phyloP scores from a whole-genome alignment of 2,329 filamentous ascomycete genomes.

The Fusarium multiceps region DNA sequence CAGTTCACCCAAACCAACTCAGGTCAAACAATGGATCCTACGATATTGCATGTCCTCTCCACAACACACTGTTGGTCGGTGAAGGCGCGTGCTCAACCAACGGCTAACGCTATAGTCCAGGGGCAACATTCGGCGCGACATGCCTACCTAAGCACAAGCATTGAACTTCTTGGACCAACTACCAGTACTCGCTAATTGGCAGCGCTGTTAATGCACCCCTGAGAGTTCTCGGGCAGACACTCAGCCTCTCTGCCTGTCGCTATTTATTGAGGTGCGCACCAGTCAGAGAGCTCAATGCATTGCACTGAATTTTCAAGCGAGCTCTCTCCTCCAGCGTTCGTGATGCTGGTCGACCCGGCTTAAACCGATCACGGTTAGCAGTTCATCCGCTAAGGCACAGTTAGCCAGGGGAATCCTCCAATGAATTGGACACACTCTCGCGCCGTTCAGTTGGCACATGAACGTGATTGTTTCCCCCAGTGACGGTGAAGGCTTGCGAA shows the following conservation, averaged over 20 bases:
- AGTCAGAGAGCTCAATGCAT: slow-evolving; percentile 9
- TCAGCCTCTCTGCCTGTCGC: background rate
- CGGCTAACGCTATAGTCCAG: slow-evolving; percentile 27
- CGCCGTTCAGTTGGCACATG: slow-evolving; percentile 13
- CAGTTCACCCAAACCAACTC: background rate
- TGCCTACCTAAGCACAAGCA: slow-evolving; percentile 1
- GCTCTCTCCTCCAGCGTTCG: slow-evolving; percentile 3
- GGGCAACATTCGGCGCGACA: slow-evolving; percentile 21
- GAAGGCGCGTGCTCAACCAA: slow-evolving; percentile 35
- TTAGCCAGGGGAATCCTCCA: slow-evolving; percentile 22
- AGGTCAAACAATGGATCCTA: background rate
- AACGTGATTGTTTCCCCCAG: slow-evolving; percentile 17
- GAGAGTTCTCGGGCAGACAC: background rate
- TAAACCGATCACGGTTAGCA: slow-evolving; percentile 37
- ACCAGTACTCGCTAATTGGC: slow-evolving; percentile 29
- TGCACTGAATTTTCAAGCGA: slow-evolving; percentile 13
- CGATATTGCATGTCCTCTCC: slow-evolving; percentile 10
- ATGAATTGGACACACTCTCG: background rate
- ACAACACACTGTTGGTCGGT: slow-evolving; percentile 30
- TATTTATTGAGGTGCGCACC: slow-evolving; percentile 7
- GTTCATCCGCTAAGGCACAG: slow-evolving; percentile 22
- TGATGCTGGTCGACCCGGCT: slow-evolving; percentile 3
- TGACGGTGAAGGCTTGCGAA: slow-evolving; percentile 7
- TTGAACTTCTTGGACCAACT: slow-evolving; percentile 18
- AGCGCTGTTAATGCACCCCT: slow-evolving; percentile 21